These are phyloP conservation scores for Musa itinerans DNA, from an alignment of 176 grass and related monocot species.

Conservation along the genomic window DNA sequence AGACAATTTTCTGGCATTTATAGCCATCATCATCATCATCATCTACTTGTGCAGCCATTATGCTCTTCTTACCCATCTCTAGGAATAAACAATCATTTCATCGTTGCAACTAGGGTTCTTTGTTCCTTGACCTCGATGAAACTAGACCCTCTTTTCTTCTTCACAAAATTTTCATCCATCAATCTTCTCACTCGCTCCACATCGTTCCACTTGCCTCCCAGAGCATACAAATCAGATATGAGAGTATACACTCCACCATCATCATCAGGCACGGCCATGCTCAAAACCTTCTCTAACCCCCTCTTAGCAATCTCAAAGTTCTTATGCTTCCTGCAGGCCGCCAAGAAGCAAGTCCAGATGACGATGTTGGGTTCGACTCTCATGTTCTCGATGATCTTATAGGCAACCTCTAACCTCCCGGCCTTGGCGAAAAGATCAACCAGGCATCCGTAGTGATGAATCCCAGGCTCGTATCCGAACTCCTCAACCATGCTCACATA, in stretches of 20 bases:
- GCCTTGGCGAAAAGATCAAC: conserved; percentile 56
- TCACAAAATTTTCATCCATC: conserved; percentile 29
- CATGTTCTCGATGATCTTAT: conserved; percentile 50
- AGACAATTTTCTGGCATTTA: no score
- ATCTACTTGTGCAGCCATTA: neutral
- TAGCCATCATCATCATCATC: no score
- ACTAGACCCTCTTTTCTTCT: conserved; percentile 34
- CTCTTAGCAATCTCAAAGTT: conserved; percentile 44
- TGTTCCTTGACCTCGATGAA: neutral
- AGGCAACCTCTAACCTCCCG: conserved; percentile 46
- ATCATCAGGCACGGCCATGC: conserved; percentile 40
- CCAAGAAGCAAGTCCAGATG: conserved; percentile 48
- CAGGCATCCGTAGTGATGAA: conserved; percentile 65
- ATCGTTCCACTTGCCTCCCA: conserved; percentile 36
- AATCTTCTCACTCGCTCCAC: conserved; percentile 38
- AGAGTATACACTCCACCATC: conserved; percentile 34
- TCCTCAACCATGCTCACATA: conserved; percentile 43
- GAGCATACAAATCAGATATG: conserved; percentile 44
- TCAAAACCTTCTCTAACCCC: conserved; percentile 42
- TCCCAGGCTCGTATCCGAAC: conserved; percentile 34
- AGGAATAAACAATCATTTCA: neutral
- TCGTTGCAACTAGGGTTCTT: neutral
- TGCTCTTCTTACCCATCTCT: neutral
- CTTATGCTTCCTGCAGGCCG: conserved; percentile 39
- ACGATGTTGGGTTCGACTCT: conserved; percentile 46